These are phyloP conservation scores for Apiotrichum siamense DNA, from an alignment of 1,284 basidiomycete genomes.

Conservation along the genomic window DNA sequence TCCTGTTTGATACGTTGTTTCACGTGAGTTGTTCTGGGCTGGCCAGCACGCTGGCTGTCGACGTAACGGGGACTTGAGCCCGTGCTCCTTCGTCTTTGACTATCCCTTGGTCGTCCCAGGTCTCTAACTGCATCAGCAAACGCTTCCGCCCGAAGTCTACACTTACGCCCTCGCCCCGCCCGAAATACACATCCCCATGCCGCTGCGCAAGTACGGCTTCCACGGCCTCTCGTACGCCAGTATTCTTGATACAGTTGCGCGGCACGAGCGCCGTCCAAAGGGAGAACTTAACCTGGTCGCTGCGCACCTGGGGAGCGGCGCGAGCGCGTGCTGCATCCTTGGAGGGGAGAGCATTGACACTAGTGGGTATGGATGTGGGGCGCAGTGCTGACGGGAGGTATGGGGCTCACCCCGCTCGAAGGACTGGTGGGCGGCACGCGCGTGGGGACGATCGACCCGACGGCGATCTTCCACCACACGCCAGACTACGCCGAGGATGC, in stretches of 20 bases:
- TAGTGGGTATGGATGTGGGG: conserved; percentile 21
- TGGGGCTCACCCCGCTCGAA: conserved; percentile 46
- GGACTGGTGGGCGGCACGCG: conserved; percentile 81
- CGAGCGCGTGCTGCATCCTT: conserved; percentile 60
- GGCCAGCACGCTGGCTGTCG: neutral
- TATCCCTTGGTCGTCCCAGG: too few species aligned
- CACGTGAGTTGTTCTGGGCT: conserved; percentile 49
- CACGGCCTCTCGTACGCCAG: conserved; percentile 58
- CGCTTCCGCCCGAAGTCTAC: conserved; percentile 65
- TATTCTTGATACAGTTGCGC: conserved; percentile 44
- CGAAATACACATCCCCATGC: conserved; percentile 53
- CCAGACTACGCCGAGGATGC: conserved; percentile 53
- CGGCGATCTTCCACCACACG: conserved; percentile 78
- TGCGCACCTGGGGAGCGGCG: conserved; percentile 77
- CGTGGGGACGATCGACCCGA: conserved; percentile 71
- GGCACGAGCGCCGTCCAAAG: conserved; percentile 54
- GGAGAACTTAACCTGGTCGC: conserved; percentile 62
- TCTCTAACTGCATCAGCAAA: conserved; percentile 44
- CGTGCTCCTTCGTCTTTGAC: too few species aligned
- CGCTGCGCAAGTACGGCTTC: conserved; percentile 80
- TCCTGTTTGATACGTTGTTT: conserved; percentile 74
- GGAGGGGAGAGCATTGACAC: conserved; percentile 70
- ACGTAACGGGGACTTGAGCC: too few species aligned
- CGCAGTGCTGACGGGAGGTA: conserved; percentile 19
- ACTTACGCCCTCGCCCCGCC: conserved; percentile 68